Percentiles rank a stretch among this genome's conserved stretches.
phyloP scores from a whole-genome alignment of 192 early-diverging fungal genomes.

The Entomortierella beljakovae region DNA sequence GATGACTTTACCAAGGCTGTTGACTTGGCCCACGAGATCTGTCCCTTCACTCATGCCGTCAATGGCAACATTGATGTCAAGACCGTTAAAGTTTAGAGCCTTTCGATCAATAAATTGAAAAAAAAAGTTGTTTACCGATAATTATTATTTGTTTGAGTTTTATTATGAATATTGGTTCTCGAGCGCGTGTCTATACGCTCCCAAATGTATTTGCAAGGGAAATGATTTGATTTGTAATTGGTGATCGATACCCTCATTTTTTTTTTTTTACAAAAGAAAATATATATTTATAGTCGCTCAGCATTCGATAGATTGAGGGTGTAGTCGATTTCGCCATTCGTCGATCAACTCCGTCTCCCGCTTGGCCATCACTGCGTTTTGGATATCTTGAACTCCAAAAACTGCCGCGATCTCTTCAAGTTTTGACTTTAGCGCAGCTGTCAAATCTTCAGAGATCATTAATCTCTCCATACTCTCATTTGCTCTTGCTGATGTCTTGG shows the following conservation, averaged over 20 bases:
- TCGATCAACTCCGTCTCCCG: conserved; percentile 9
- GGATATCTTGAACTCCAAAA: conserved; percentile 38
- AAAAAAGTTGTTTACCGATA: too few species aligned
- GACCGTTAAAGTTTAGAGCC: conserved; percentile 53
- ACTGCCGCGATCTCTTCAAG: conserved; percentile 15
- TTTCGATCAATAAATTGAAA: too few species aligned
- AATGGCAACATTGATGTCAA: conserved; percentile 67
- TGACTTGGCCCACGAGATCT: conserved; percentile 64
- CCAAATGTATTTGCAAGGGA: too few species aligned
- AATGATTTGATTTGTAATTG: too few species aligned
- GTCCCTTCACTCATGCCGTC: conserved; percentile 67
- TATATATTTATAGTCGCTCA: background rate
- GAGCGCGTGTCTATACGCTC: too few species aligned
- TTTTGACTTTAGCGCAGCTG: background rate
- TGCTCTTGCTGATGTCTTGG: background rate
- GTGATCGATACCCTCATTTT: too few species aligned
- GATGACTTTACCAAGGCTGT: conserved; percentile 56
- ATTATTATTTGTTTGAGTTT: too few species aligned
- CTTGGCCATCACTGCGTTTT: conserved; percentile 18
- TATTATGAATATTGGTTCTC: too few species aligned
- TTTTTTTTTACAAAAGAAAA: background rate
- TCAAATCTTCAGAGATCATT: conserved; percentile 5
- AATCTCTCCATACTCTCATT: background rate
- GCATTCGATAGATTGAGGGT: background rate
- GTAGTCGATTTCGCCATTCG: conserved; percentile 9